Base-by-base conservation (phyloP, 495 filamentous ascomycete species). In the Aspergillus kassunensis region DNA sequence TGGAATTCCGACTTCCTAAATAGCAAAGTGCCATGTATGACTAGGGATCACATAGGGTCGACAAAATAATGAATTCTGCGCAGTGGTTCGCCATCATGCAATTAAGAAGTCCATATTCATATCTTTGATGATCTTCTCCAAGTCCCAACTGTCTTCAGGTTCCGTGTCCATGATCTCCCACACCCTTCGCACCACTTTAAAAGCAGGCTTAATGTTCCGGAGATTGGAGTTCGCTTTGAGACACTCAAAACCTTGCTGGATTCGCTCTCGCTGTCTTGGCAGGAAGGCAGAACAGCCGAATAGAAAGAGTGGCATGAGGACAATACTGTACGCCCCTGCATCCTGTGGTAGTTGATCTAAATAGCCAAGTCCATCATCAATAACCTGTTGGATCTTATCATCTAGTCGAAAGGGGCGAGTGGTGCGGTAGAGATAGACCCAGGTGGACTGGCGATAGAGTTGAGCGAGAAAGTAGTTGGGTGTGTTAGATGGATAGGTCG, bases 361-460 rank as follows among this genome's bases (percentile, higher is more conserved):
- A 74, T 80, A 86, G 4, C 68, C 64, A 1, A 96, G 76, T 0
- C 88, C 90, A 47, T 90, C 83, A 42, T 96, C 83, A 21, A 96
- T 88, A 2, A 90, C 89, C 33, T 79, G 64, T 11, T 78, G 77
- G 51, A 95, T 84, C 58, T 86, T 84, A 0, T 80, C 75, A 57
- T 85, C 82, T 12, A 80, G 77, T 18, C 77, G 75, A 3, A 87
- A 90, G 2, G 87, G 87, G 50, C 86, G 83, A 56, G 92, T 87
- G 2, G 91, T 95, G 24, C 91, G 83, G 63, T 87, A 87, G 0
- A 96, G 77, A 61, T 96, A 96, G 5, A 95, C 82, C 89, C 89
- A 95, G 53, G 90, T 88, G 58, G 87, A 90, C 64, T 95, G 90
- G 35, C 90, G 83, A 65, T 96, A 96, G 4, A 96, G 79, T 51